Base-by-base conservation (phyloP, 2,329 filamentous ascomycete genomes). In the Penicillium brevicompactum region DNA sequence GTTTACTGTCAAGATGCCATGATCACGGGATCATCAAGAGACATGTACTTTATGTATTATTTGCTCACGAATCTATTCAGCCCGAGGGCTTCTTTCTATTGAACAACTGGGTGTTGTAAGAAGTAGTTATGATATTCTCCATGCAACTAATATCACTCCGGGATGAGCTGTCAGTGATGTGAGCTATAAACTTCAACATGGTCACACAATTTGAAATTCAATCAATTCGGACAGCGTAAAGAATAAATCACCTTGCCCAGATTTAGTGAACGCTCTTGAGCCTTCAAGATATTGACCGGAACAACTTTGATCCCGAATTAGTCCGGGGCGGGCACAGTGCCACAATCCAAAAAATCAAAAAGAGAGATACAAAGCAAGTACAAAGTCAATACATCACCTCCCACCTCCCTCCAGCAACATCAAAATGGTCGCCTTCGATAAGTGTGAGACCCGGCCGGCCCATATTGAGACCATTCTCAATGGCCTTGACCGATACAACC, bases 401-500 rank as follows among this genome's bases (percentile, higher is more conserved):
- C 57, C 61, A 56, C 53, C 56, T 58, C 24, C 40, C 53, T 50
- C 42, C 51, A 57, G 54, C 52, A 41, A 45, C 47, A 53, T 45
- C 61, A 66, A 65, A 59, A 65, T 65, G 62, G 67, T 70, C 63
- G 77, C 85, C 57, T 89, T 89, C 80, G 93, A 97, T 84, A 90
- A 92, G 78, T 90, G 91, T 81, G 87, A 91, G 69, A 91, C 96
- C 78, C 84, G 94, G 76, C 93, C 94, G 68, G 90, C 94, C 66
- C 87, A 94, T 76, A 95, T 99, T 78, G 89, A 91, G 74, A 83
- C 81, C 76, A 97, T 99, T 72, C 91, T 99, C 73, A 96, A 93
- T 79, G 93, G 94, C 67, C 90, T 99, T 62, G 94, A 99, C 79
- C 86, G 94, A 72, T 99, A 99, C 82, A 99, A 99, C 78, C 94